Evolutionary conservation across 352 stramenopile species (phyloP).

Genomic region (Pythium plurisporium): DNA sequence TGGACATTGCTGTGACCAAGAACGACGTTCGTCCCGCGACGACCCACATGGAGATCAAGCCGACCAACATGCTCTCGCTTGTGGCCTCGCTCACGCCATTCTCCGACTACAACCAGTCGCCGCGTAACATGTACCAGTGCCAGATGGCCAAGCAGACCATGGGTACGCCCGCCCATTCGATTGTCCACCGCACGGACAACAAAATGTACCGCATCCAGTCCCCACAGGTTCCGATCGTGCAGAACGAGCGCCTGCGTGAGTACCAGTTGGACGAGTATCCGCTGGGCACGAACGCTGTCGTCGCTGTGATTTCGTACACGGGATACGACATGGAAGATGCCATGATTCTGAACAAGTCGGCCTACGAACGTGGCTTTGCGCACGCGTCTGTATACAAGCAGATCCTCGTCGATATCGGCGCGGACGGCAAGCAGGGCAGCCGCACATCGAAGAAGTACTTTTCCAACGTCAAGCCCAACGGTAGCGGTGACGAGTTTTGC

Average conservation of each 20-base stretch:
- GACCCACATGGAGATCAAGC: constrained; percentile 98
- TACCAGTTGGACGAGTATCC: constrained; percentile 99
- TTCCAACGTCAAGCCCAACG: constrained; percentile 88
- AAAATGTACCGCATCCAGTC: constrained; percentile 99
- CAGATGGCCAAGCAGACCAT: constrained; percentile 99
- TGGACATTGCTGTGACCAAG: constrained; percentile 96
- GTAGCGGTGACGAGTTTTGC: constrained; percentile 43
- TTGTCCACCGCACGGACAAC: constrained; percentile 96
- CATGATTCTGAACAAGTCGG: constrained; percentile 99
- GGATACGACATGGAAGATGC: constrained; percentile 97
- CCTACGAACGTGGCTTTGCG: constrained; percentile 97
- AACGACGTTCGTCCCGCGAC: constrained; percentile 95
- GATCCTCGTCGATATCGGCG: constrained; percentile 89
- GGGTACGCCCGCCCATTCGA: constrained; percentile 97
- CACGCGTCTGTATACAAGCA: constrained; percentile 99
- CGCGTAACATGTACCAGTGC: constrained; percentile 99
- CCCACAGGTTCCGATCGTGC: constrained; percentile 97
- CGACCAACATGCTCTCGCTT: constrained; percentile 99
- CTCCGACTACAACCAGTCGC: constrained; percentile 99
- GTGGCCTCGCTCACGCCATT: constrained; percentile 99
- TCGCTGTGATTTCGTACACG: constrained; percentile 99
- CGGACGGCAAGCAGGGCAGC: constrained; percentile 59
- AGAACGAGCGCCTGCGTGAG: constrained; percentile 94
- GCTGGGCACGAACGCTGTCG: constrained; percentile 98
- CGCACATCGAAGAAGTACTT: constrained; percentile 87